Evolutionary conservation across 176 grass and related monocot genomes (phyloP).

Genomic region (Poa annua): DNA sequence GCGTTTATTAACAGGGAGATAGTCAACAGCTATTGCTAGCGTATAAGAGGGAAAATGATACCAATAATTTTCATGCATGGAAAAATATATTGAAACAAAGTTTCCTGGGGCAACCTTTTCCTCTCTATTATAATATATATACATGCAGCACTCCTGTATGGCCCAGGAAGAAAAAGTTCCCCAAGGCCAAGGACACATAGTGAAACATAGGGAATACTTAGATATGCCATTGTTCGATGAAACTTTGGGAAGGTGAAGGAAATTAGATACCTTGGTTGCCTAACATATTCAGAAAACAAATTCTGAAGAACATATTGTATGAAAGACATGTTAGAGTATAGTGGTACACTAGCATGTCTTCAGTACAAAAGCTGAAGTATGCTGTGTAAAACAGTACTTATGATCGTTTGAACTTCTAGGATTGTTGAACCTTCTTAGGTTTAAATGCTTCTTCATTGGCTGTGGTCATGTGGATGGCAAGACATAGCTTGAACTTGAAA

Average conservation of each 20-base stretch:
- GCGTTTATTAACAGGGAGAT: neutral
- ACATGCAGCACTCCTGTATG: neutral
- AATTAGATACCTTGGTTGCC: constrained; percentile 21
- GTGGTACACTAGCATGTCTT: constrained; percentile 9
- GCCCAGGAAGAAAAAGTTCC: neutral
- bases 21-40: neutral
- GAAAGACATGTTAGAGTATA: neutral
- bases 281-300: neutral
- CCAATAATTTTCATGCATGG: neutral
- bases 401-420: neutral
- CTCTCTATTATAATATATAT: neutral
- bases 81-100: neutral
- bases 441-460: constrained; percentile 17
- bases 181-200: neutral
- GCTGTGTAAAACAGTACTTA: neutral
- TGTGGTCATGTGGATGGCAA: constrained; percentile 23
- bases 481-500: constrained; percentile 20
- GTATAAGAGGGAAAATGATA: neutral
- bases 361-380: constrained; percentile 3
- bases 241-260: constrained; percentile 23
- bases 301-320: constrained; percentile 1
- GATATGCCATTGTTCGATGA: constrained; percentile 4
- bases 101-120: neutral
- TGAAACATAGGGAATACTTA: constrained; percentile 8
- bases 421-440: constrained; percentile 19